phyloP scores from a whole-genome alignment of 2,329 filamentous ascomycete genomes.

The Ilyonectria mors-panacis region DNA sequence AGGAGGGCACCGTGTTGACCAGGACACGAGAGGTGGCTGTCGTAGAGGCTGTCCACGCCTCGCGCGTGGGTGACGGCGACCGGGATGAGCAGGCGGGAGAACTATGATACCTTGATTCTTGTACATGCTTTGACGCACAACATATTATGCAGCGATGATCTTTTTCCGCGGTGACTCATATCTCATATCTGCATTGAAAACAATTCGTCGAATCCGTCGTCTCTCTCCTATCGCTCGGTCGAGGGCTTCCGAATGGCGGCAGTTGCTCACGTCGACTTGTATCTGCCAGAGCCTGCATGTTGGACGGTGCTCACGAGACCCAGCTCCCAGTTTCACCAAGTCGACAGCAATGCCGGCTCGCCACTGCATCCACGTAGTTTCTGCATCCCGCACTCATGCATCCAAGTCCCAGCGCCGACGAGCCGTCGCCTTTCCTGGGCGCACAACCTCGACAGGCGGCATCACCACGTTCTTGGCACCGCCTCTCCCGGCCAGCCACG shows the following conservation, averaged over 20 bases:
- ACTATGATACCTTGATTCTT: slow-evolving; percentile 16
- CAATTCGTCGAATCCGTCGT: not conserved
- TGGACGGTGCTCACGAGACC: not conserved
- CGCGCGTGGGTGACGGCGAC: not conserved
- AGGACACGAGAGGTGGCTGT: slow-evolving; percentile 15
- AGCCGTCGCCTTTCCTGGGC: slow-evolving; percentile 4
- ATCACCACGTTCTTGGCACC: not conserved
- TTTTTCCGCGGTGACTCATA: slow-evolving; percentile 12
- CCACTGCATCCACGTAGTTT: not conserved
- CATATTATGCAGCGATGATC: slow-evolving; percentile 24
- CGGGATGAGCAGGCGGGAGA: slow-evolving; percentile 16
- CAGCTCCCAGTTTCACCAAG: not conserved
- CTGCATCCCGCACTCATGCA: not conserved
- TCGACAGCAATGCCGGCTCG: not conserved
- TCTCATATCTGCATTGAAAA: not conserved
- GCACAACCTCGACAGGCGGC: not conserved
- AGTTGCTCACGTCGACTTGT: not conserved
- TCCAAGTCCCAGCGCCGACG: slow-evolving; percentile 9
- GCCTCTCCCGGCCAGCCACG: slow-evolving; percentile 25
- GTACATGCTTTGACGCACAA: slow-evolving; percentile 18
- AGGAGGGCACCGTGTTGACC: slow-evolving; percentile 23
- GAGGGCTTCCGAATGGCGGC: not conserved
- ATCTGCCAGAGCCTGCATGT: not conserved
- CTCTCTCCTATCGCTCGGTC: not conserved
- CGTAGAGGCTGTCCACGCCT: slow-evolving; percentile 15